Base-by-base conservation (phyloP, 2,329 filamentous ascomycete species). In the Microdochium nivale region DNA sequence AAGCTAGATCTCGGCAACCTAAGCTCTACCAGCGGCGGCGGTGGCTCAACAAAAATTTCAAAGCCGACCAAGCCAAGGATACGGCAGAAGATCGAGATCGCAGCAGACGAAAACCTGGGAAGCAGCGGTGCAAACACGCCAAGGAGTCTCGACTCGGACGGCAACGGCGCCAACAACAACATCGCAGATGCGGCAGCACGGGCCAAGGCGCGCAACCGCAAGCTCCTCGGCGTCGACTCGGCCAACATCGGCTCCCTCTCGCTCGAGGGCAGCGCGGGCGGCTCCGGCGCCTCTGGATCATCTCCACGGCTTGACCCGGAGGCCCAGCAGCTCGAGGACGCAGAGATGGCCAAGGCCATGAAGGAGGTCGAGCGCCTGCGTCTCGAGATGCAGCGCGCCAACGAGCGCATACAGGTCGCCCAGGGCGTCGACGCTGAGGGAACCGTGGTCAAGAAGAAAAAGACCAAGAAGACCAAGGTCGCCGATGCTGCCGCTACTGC, bases 291-390 rank as follows among this genome's bases (percentile, higher is more conserved):
- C 48, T 23, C 40, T 3, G 40, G 40, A 5, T 44, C 40, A 23
- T 21, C 40, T 4, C 13, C 19, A 44, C 40, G 23, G 4, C 40
- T 44, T 3, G 81, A 87, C 52, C 76, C 82, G 49, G 87, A 90
- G 61, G 76, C 77, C 50, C 80, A 85, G 56, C 80, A 86, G 63
- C 81, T 80, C 16, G 90, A 95, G 62, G 90, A 96, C 54, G 83
- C 81, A 1, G 91, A 96, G 69, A 95, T 96, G 89, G 83, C 82
- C 46, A 83, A 83, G 61, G 94, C 92, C 9, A 83, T 96, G 75
- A 85, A 86, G 65, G 88, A 96, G 66, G 88, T 99, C 2, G 92
- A 97, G 71, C 78, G 84, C 49, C 72, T 95, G 53, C 78, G 94
- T 50, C 73, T 96, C 52, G 89, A 96, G 69, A 96, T 97, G 90